Evolutionary conservation across 169 alveolate genomes (phyloP), one percentile per base, ranked within the genome.

Genomic region (Plasmodium yoelii): DNA sequence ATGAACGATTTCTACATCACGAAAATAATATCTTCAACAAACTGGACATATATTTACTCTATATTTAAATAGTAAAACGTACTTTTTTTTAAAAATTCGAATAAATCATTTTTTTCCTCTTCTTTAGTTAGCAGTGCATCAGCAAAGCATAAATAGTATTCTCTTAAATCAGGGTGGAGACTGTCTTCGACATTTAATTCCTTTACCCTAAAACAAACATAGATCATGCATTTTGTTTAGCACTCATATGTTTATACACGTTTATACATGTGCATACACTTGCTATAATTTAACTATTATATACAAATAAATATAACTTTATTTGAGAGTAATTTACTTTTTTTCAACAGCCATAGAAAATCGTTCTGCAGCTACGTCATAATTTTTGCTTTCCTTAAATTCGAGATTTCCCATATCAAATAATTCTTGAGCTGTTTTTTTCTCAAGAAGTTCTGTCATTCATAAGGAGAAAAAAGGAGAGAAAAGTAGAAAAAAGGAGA

Each of bases 291-390:
- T 7, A 61, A 61, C 7, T 24, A 6, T 34, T 34, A 34, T 34
- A 34, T 34, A 34, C 6, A 34, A 61, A 28, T 24, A 49, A 39
- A 73, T 34, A 34, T 34, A 34, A 34, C 5, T 34, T 34, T 34
- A 1, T 1, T 34, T 8, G 26, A 39, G 47, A 57, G 13, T 19
- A 24, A 19, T 44, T 73, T 75, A 75, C 88, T 75, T 75, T 69
- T 75, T 75, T 42, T 75, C 88, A 18, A 75, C 88, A 18, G 88
- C 88, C 88, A 75, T 75, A 13, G 88, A 75, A 75, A 75, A 75
- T 39, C 88, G 22, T 26, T 75, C 88, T 18, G 88, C 61, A 12
- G 88, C 88, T 24, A 75, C 77, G 12, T 75, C 88, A 55, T 63
- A 75, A 69, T 75, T 75, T 63, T 75, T 75, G 34, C 61, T 75